These are phyloP conservation scores for Podospora conica DNA, from an alignment of 495 filamentous ascomycete species.

Conservation along the genomic window DNA sequence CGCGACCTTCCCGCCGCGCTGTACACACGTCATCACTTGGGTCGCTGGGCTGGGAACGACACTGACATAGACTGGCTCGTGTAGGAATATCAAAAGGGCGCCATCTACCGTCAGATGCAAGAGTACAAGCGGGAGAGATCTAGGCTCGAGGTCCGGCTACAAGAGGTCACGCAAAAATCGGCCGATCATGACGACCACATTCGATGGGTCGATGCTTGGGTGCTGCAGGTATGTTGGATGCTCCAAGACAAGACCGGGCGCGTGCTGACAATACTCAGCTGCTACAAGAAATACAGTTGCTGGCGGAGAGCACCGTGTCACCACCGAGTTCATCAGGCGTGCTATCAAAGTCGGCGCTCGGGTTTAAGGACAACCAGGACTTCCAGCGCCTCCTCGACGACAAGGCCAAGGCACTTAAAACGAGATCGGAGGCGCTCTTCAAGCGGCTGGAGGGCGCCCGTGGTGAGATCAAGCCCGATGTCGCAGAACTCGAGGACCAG, in stretches of 20 bases:
- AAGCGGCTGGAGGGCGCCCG: slow-evolving; percentile 33
- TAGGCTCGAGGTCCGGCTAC: slow-evolving; percentile 67
- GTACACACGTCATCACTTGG: slow-evolving; percentile 22
- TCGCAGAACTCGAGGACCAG: slow-evolving; percentile 64
- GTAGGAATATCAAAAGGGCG: slow-evolving; percentile 94
- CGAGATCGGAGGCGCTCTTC: slow-evolving; percentile 38
- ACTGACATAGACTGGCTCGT: slow-evolving; percentile 22
- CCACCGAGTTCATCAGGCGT: slow-evolving; percentile 39
- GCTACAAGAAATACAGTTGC: slow-evolving; percentile 74
- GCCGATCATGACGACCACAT: slow-evolving; percentile 85
- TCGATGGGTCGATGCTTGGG: slow-evolving; percentile 84
- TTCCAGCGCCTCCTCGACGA: slow-evolving; percentile 73
- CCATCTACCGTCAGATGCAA: slow-evolving; percentile 93
- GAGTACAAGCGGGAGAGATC: slow-evolving; percentile 89
- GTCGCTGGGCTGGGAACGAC: slow-evolving; percentile 23
- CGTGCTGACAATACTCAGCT: slow-evolving; percentile 51
- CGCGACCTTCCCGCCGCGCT: slow-evolving; percentile 24
- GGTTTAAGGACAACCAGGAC: slow-evolving; percentile 58
- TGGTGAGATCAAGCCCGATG: slow-evolving; percentile 52
- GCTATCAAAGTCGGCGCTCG: slow-evolving; percentile 53
- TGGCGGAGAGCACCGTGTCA: slow-evolving; percentile 50
- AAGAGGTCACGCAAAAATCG: slow-evolving; percentile 67
- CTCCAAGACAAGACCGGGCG: slow-evolving; percentile 15
- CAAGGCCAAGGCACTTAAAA: slow-evolving; percentile 43
- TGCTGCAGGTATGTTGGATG: slow-evolving; percentile 64